phyloP scores from a whole-genome alignment of 2,329 filamentous ascomycete species.

The Phyllosticta citriasiana region DNA sequence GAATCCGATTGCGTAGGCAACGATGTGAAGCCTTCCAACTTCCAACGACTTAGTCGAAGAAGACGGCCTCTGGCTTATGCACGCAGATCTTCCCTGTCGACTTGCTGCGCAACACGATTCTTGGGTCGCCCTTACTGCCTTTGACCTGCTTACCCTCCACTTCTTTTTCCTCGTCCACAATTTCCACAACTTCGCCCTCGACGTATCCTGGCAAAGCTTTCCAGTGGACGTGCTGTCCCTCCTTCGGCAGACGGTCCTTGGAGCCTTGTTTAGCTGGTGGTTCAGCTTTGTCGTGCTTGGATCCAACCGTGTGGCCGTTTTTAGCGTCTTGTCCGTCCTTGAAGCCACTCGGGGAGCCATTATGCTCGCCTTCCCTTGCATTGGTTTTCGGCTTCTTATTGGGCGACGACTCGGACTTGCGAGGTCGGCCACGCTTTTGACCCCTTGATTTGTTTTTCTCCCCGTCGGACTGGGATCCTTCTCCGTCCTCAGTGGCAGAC shows the following conservation, averaged over 20 bases:
- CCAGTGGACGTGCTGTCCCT: constrained; percentile 34
- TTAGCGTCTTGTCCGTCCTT: constrained; percentile 12
- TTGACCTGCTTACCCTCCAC: constrained; percentile 34
- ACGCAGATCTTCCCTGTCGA: constrained; percentile 32
- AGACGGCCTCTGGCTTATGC: constrained; percentile 35
- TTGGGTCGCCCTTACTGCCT: constrained; percentile 33
- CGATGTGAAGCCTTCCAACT: neutral
- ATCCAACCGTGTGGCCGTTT: constrained; percentile 12
- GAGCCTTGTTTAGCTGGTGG: constrained; percentile 22
- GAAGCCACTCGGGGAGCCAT: neutral
- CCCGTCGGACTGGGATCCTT: neutral
- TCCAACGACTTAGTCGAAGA: constrained; percentile 25
- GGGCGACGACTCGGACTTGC: constrained; percentile 16
- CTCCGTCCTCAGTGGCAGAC: neutral
- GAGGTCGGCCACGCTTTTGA: constrained; percentile 20
- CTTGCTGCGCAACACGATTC: constrained; percentile 31
- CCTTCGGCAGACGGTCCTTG: constrained; percentile 25
- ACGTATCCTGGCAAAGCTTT: constrained; percentile 30
- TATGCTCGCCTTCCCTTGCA: constrained; percentile 15
- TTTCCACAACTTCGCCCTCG: constrained; percentile 33
- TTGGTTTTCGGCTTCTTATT: constrained; percentile 29
- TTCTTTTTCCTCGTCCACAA: constrained; percentile 30
- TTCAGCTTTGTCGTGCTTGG: constrained; percentile 20
- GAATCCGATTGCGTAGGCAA: neutral
- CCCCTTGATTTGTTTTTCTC: neutral